Percentiles rank a stretch among this genome's conserved stretches.
phyloP scores from a whole-genome alignment of 2,329 filamentous ascomycete genomes.

The Pseudohalonectria lignicola region DNA sequence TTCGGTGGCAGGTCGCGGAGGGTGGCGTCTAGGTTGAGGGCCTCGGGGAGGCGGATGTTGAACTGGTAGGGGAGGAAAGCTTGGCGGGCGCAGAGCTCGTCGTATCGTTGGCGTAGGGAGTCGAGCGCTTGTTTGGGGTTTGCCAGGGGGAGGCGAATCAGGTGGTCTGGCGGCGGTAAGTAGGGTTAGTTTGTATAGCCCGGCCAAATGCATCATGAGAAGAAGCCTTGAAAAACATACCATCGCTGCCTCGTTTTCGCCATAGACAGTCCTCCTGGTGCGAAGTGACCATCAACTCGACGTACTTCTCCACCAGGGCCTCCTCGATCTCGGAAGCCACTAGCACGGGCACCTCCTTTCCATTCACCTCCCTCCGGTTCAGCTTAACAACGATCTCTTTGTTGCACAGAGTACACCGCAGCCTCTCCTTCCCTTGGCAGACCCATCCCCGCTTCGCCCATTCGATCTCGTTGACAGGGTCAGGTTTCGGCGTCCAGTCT shows the following conservation, averaged over 20 bases:
- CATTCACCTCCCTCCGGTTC: conserved; percentile 46
- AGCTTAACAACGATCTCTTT: conserved; percentile 77
- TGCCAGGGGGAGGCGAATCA: conserved; percentile 52
- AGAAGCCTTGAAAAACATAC: conserved; percentile 32
- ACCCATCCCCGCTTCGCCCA: conserved; percentile 94
- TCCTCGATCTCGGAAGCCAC: conserved; percentile 54
- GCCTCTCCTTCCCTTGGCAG: conserved; percentile 72
- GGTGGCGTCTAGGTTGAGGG: conserved; percentile 37
- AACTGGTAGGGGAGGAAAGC: conserved; percentile 50
- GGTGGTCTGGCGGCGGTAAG: conserved; percentile 29
- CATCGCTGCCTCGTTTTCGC: conserved; percentile 76
- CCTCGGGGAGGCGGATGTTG: conserved; percentile 46
- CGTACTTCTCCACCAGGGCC: conserved; percentile 67
- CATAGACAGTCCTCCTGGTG: conserved; percentile 80
- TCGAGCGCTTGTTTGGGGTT: conserved; percentile 48
- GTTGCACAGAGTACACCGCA: conserved; percentile 76
- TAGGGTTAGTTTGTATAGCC: conserved; percentile 12
- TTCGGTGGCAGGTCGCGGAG: conserved; percentile 37
- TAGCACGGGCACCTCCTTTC: conserved; percentile 39
- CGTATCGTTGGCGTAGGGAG: conserved; percentile 51
- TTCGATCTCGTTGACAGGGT: conserved; percentile 74
- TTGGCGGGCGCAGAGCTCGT: conserved; percentile 43
- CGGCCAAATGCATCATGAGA: not conserved
- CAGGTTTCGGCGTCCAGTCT: conserved; percentile 87
- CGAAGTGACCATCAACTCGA: conserved; percentile 57